A percentile compares a stretch with the other conserved stretches of the same genome.
These are phyloP conservation scores for Suhomyces taliae DNA, from an alignment of 1,139 yeast genomes.

Conservation along the genomic window DNA sequence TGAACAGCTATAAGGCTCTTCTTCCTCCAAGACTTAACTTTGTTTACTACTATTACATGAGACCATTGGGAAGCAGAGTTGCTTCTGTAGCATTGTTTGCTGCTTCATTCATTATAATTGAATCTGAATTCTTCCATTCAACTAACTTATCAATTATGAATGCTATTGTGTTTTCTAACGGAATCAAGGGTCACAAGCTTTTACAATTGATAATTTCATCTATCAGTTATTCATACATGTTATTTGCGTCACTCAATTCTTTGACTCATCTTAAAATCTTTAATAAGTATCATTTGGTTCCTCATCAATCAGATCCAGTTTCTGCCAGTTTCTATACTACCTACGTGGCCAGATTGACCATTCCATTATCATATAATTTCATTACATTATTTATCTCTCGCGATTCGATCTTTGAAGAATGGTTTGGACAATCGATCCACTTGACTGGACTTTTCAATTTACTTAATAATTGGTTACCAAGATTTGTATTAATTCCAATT, in stretches of 20 bases:
- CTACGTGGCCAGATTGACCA: constrained; percentile 78
- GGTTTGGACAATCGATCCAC: constrained; percentile 75
- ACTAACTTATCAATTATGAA: constrained; percentile 64
- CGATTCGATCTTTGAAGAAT: constrained; percentile 49
- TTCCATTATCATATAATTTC: constrained; percentile 80
- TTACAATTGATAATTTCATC: constrained; percentile 40
- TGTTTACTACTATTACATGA: constrained; percentile 37
- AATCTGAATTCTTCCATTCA: constrained; percentile 76
- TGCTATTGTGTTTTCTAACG: constrained; percentile 33
- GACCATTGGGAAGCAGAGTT: constrained; percentile 48
- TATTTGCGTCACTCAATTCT: constrained; percentile 62
- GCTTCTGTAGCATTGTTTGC: constrained; percentile 39
- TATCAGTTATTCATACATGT: constrained; percentile 62
- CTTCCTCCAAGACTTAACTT: constrained; percentile 35
- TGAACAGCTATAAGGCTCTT: constrained; percentile 19
- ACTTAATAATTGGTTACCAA: constrained; percentile 73
- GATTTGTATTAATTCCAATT: constrained; percentile 70
- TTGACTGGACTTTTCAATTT: constrained; percentile 72
- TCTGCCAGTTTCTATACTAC: constrained; percentile 77
- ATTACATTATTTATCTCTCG: constrained; percentile 60
- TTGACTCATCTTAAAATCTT: constrained; percentile 68
- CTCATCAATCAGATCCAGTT: constrained; percentile 68
- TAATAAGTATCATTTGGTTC: constrained; percentile 73
- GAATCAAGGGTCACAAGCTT: constrained; percentile 18
- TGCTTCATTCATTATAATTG: constrained; percentile 54